A percentile compares a stretch with the other conserved stretches of the same genome.
phyloP scores from a whole-genome alignment of 768 basidiomycete species.

The Multifurca ochricompacta region DNA sequence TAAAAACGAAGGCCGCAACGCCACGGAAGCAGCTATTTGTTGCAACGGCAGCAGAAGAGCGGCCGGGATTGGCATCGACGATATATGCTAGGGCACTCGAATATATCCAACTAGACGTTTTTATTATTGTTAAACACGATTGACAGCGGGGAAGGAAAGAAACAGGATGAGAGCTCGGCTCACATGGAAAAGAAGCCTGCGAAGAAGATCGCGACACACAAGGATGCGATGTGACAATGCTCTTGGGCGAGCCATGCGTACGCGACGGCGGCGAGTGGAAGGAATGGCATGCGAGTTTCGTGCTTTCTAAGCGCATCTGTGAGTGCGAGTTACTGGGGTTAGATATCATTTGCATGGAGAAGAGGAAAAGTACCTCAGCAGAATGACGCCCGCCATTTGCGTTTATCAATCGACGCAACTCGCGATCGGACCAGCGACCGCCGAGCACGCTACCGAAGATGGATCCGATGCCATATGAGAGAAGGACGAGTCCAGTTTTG shows the following conservation, averaged over 20 bases:
- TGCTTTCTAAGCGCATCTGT: conserved; percentile 68
- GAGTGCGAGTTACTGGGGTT: neutral
- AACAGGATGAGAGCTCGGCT: conserved; percentile 23
- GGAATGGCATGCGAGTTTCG: conserved; percentile 46
- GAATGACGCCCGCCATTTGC: conserved; percentile 40
- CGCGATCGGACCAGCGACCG: conserved; percentile 50
- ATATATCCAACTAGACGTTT: conserved; percentile 44
- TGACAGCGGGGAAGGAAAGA: conserved; percentile 6
- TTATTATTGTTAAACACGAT: no score
- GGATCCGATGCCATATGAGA: conserved; percentile 60
- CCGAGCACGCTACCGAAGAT: conserved; percentile 48
- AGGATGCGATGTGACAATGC: conserved; percentile 53
- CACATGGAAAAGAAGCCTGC: conserved; percentile 71
- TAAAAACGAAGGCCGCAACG: conserved; percentile 53
- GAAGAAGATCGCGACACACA: conserved; percentile 66
- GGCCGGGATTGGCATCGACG: conserved; percentile 79
- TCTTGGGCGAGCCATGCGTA: conserved; percentile 72
- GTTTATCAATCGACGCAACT: conserved; percentile 36
- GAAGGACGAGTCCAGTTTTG: conserved; percentile 65
- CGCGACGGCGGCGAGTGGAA: conserved; percentile 53
- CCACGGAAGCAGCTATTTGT: conserved; percentile 75
- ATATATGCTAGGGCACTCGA: conserved; percentile 72
- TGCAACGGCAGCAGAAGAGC: conserved; percentile 69
- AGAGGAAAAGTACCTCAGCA: conserved; percentile 49
- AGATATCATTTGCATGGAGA: neutral